Evolutionary conservation across 352 stramenopile species (phyloP).

Genomic region (Pythium angustatum): DNA sequence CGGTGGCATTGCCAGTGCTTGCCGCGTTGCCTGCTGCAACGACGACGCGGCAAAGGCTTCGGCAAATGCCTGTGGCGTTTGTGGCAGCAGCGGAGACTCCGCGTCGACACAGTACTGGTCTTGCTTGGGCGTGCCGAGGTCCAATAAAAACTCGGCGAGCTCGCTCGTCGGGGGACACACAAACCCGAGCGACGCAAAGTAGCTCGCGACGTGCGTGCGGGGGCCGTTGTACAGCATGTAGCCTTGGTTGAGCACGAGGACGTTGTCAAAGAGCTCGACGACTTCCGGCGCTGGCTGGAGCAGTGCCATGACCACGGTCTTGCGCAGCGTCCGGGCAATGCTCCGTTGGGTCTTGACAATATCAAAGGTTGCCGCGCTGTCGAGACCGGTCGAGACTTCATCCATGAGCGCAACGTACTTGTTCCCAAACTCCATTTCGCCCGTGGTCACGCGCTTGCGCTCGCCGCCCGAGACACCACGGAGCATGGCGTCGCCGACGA

Average conservation of each 20-base stretch:
- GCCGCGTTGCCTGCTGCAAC: slow-evolving; percentile 26
- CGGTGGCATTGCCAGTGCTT: slow-evolving; percentile 84
- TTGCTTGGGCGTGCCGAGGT: slow-evolving; percentile 32
- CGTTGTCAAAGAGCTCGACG: slow-evolving; percentile 86
- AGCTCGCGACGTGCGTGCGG: neutral
- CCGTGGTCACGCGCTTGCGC: slow-evolving; percentile 62
- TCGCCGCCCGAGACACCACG: slow-evolving; percentile 59
- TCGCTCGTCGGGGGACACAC: neutral
- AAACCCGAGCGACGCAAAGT: neutral
- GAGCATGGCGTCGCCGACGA: slow-evolving; percentile 43
- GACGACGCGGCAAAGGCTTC: neutral
- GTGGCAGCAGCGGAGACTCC: neutral
- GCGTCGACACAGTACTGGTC: slow-evolving; percentile 18
- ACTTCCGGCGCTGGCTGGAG: slow-evolving; percentile 86
- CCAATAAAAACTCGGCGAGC: slow-evolving; percentile 4
- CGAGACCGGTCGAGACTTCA: slow-evolving; percentile 91
- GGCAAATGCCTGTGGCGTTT: neutral
- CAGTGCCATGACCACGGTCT: slow-evolving; percentile 53
- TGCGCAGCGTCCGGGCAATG: slow-evolving; percentile 60
- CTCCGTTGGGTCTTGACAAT: slow-evolving; percentile 65
- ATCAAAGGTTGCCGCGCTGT: slow-evolving; percentile 89
- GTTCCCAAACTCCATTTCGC: slow-evolving; percentile 77
- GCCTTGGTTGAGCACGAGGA: slow-evolving; percentile 81
- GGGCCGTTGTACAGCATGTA: slow-evolving; percentile 62
- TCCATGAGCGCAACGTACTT: slow-evolving; percentile 79